Conservation (phyloP, 2,329 filamentous ascomycete genomes). For the Coniochaeta sp. region DNA sequence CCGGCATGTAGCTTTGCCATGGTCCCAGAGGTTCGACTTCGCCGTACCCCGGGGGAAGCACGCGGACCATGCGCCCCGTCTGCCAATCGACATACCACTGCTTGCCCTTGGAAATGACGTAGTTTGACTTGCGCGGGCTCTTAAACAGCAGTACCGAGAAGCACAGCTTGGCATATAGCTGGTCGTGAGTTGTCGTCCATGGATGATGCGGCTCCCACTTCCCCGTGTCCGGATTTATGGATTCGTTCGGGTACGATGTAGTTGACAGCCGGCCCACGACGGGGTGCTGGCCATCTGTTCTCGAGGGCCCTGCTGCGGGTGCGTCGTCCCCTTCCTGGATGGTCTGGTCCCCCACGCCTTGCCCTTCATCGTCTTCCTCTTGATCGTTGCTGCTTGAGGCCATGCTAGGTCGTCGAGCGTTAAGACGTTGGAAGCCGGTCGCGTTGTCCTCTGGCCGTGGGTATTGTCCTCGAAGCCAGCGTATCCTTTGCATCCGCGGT, state of each 20-base stretch:
- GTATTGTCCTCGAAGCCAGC: slow-evolving; percentile 36
- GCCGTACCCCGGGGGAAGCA: slow-evolving; percentile 46
- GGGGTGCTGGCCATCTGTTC: slow-evolving; percentile 10
- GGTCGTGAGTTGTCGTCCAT: slow-evolving; percentile 48
- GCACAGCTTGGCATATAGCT: slow-evolving; percentile 52
- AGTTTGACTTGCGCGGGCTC: slow-evolving; percentile 50
- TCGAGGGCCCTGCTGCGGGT: slow-evolving; percentile 1
- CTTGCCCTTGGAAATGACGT: slow-evolving; percentile 48
- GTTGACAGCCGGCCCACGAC: slow-evolving; percentile 32
- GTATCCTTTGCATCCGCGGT: slow-evolving; percentile 46
- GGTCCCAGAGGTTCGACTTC: slow-evolving; percentile 40
- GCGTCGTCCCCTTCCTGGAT: slow-evolving; percentile 7
- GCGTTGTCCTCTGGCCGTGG: slow-evolving; percentile 16
- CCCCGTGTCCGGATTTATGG: slow-evolving; percentile 37
- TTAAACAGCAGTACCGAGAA: slow-evolving; percentile 50
- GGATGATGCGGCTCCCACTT: slow-evolving; percentile 50
- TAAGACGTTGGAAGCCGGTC: slow-evolving; percentile 13
- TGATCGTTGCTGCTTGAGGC: slow-evolving; percentile 8
- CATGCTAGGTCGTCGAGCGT: slow-evolving; percentile 10
- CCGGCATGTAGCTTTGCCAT: slow-evolving; percentile 39
- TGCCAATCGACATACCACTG: slow-evolving; percentile 54
- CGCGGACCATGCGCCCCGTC: slow-evolving; percentile 45
- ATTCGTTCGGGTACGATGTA: slow-evolving; percentile 35
- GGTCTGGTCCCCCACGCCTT: slow-evolving; percentile 7
- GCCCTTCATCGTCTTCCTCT: slow-evolving; percentile 8